Percentiles rank a stretch among this genome's conserved stretches.
phyloP scores from a whole-genome alignment of 306 rosid species.

The Neltuma alba region DNA sequence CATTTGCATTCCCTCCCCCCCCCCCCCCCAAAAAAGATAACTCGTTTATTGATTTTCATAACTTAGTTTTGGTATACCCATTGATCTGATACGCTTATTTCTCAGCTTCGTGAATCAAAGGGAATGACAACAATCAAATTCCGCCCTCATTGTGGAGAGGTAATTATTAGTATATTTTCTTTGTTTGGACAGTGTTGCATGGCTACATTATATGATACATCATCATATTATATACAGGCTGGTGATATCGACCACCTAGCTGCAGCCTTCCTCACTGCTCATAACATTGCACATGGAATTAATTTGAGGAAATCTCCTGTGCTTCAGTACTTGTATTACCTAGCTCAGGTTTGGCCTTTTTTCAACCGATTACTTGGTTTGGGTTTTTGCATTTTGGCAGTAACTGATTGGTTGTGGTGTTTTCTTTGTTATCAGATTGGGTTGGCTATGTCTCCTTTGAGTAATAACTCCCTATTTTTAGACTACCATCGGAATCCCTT shows the following conservation, averaged over 20 bases:
- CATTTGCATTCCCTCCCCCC: not conserved
- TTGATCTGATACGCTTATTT: slow-evolving; percentile 39
- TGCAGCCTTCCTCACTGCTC: slow-evolving; percentile 84
- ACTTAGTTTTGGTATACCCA: slow-evolving; percentile 2
- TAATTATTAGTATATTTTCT: slow-evolving; percentile 34
- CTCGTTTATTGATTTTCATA: slow-evolving; percentile 2
- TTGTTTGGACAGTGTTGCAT: slow-evolving; percentile 8
- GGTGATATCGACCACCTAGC: slow-evolving; percentile 99
- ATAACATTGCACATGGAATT: slow-evolving; percentile 94
- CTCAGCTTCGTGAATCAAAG: slow-evolving; percentile 86
- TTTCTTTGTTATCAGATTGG: slow-evolving; percentile 59
- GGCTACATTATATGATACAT: slow-evolving; percentile 23
- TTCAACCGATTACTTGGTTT: slow-evolving; percentile 14
- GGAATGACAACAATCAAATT: slow-evolving; percentile 82
- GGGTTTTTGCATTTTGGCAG: slow-evolving; percentile 2
- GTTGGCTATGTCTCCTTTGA: slow-evolving; percentile 85
- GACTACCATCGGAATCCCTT: slow-evolving; percentile 89
- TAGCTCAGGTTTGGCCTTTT: slow-evolving; percentile 62
- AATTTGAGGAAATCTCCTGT: slow-evolving; percentile 95
- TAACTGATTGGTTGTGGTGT: slow-evolving; percentile 27
- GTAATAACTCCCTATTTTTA: slow-evolving; percentile 81
- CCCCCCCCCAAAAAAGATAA: no score
- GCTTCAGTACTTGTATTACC: slow-evolving; percentile 87
- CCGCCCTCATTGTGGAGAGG: slow-evolving; percentile 95
- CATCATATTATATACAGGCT: slow-evolving; percentile 54